phyloP scores from a whole-genome alignment of 306 rosid species.

The Medicago lupulina region DNA sequence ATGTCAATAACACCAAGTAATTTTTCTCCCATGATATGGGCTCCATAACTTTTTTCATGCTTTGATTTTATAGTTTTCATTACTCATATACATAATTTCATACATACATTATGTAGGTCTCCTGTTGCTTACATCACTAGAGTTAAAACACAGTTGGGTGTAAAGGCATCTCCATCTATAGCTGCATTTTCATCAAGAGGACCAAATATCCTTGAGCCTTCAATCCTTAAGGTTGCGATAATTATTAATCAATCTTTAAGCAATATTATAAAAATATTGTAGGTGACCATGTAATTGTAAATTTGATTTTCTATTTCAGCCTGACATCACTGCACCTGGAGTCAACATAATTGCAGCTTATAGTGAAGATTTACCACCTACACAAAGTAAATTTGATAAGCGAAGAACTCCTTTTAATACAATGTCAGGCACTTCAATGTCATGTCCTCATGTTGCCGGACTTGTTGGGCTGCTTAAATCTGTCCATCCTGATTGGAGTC shows the following conservation, averaged over 20 bases:
- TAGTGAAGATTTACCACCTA: constrained; percentile 7
- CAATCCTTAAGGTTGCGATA: constrained; percentile 64
- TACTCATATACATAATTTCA: not conserved
- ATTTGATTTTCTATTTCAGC: constrained; percentile 40
- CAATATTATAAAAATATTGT: not conserved
- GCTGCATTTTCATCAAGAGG: constrained; percentile 88
- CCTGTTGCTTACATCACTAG: constrained; percentile 58
- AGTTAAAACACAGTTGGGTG: constrained; percentile 47
- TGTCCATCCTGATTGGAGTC: constrained; percentile 65
- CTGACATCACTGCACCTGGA: constrained; percentile 65
- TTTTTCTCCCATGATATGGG: not conserved
- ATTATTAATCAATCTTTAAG: not conserved
- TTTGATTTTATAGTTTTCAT: not conserved
- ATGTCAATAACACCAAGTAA: constrained; percentile 64
- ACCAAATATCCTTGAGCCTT: constrained; percentile 50
- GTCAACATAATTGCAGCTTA: constrained; percentile 53
- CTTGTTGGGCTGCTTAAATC: constrained; percentile 58
- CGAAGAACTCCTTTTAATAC: constrained; percentile 28
- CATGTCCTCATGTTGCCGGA: constrained; percentile 77
- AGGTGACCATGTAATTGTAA: not conserved
- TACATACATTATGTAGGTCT: constrained; percentile 38
- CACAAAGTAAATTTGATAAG: not conserved
- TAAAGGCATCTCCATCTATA: constrained; percentile 55
- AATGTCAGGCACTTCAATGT: constrained; percentile 52
- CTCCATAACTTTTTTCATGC: not conserved